Conservation (phyloP, 345 rosid species). For the Mercurialis annua region DNA sequence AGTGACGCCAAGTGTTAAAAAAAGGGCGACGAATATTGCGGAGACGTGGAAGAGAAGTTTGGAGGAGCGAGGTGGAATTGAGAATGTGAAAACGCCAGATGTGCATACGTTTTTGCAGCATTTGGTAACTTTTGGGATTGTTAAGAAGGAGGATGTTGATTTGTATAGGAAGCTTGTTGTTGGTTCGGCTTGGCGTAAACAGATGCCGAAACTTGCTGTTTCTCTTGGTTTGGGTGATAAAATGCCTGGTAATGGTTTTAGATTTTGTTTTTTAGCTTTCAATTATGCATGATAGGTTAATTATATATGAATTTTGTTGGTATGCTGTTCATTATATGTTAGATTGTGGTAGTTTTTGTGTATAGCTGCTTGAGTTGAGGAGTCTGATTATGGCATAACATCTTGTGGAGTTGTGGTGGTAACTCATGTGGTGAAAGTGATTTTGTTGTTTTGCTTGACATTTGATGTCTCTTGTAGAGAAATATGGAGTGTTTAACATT, state of each 20-base stretch:
- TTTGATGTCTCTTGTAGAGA: too few species aligned
- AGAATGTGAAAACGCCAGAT: conserved; percentile 93
- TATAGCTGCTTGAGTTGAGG: too few species aligned
- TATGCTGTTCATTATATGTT: background rate
- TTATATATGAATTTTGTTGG: background rate
- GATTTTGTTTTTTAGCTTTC: background rate
- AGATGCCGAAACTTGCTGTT: conserved; percentile 97
- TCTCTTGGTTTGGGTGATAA: conserved; percentile 85
- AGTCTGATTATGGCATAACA: background rate
- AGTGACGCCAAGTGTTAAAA: conserved; percentile 69
- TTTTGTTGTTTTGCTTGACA: too few species aligned
- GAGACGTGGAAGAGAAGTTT: conserved; percentile 90
- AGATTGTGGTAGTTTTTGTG: too few species aligned
- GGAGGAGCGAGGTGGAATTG: conserved; percentile 89
- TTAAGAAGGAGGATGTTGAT: conserved; percentile 64
- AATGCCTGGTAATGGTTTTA: conserved; percentile 99
- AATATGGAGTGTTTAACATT: too few species aligned
- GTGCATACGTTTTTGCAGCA: conserved; percentile 97
- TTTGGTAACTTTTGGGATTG: conserved; percentile 91
- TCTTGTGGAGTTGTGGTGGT: too few species aligned
- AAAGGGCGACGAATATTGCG: conserved; percentile 73
- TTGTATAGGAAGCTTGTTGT: conserved; percentile 89
- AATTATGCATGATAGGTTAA: background rate
- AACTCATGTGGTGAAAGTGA: too few species aligned
- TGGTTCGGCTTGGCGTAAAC: conserved; percentile 96